Evolutionary conservation across 2,329 filamentous ascomycete genomes (phyloP), one percentile per base, ranked within the genome.

Genomic region (Hymenoscyphus fructigenus): DNA sequence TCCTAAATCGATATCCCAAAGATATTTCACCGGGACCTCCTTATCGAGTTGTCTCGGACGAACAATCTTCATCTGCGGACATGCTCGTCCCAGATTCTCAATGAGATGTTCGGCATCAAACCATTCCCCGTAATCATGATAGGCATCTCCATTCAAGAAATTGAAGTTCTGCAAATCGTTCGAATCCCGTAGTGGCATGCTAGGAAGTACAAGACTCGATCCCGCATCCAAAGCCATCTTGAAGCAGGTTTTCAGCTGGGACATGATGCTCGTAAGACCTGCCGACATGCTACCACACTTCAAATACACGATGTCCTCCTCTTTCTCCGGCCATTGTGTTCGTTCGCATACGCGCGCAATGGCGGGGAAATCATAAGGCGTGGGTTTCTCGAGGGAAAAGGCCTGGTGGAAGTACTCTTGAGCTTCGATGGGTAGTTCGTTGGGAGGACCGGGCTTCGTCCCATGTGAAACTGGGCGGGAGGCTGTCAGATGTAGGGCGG

Each of bases 151-250:
- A 64, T 77, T 77, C 15, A 73, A 47, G 53, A 74, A 71, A 63
- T 78, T 78, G 67, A 76, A 76, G 26, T 76, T 65, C 28, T 65
- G 57, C 55, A 77, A 66, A 62, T 77, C 61, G 2, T 64, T 64
- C 2, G 72, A 73, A 66, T 75, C 73, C 53, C 76, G 72, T 34
- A 76, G 68, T 7, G 75, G 76, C 71, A 78, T 78, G 32, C 67
- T 61, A 5, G 76, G 76, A 53, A 78, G 68, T 9, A 77, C 61
- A 1, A 77, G 60, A 58, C 71, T 68, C 1, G 70, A 69, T 17
- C 76, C 75, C 2, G 75, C 67, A 5, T 77, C 75, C 14, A 76
- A 57, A 57, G 76, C 76, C 74, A 76, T 76, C 66, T 78, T 77
- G 36, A 77, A 65, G 63, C 76, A 78, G 28, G 74, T 71, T 67